A percentile compares a stretch with the other conserved stretches of the same genome.
phyloP scores from a whole-genome alignment of 306 rosid genomes.

The Casuarina cunninghamiana region DNA sequence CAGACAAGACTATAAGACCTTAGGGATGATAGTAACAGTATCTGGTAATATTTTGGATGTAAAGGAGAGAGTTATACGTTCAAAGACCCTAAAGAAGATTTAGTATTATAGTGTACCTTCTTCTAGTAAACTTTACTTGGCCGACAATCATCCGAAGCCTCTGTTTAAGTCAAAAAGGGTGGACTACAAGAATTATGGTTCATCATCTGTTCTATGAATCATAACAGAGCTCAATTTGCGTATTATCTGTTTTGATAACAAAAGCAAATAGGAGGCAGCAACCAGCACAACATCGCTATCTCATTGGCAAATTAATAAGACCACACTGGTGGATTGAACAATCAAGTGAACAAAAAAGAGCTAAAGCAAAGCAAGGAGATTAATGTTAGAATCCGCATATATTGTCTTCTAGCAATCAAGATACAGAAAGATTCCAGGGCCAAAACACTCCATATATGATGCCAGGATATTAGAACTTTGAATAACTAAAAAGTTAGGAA shows the following conservation, averaged over 20 bases:
- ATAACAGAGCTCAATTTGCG: neutral
- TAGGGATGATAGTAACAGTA: no score
- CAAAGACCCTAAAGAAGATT: no score
- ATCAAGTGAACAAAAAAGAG: neutral
- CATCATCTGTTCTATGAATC: neutral
- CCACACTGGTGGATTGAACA: neutral
- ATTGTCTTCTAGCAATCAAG: neutral
- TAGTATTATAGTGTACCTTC: no score
- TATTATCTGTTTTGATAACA: neutral
- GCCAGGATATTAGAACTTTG: neutral
- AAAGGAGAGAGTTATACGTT: no score
- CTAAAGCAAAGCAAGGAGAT: neutral
- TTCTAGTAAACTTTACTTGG: no score
- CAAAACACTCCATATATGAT: neutral
- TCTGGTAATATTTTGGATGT: no score
- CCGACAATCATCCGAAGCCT: no score
- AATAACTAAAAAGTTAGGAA: slow-evolving; percentile 16
- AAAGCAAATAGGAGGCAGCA: neutral
- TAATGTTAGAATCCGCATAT: neutral
- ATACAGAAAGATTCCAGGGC: slow-evolving; percentile 1
- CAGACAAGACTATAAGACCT: no score
- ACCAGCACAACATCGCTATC: neutral
- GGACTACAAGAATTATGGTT: slow-evolving; percentile 1
- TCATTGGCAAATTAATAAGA: neutral
- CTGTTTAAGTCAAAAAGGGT: neutral